Evolutionary conservation across 331 rosid species (phyloP), one percentile per base, ranked within the genome.

Genomic region (Saraca asoca): DNA sequence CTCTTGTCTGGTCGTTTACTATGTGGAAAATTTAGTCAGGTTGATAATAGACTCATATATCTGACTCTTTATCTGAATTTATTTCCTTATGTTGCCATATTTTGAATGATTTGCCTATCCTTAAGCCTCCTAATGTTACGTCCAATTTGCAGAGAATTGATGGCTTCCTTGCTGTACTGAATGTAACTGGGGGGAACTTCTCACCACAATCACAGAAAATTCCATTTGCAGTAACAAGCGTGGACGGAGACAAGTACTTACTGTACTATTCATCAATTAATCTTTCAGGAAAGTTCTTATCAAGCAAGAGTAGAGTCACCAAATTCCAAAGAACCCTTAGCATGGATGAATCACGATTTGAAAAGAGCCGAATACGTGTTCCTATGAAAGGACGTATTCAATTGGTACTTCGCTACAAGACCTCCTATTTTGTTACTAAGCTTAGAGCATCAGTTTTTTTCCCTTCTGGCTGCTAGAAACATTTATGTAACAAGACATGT

Each of bases 381-480:
- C 97, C 99, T 44, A 74, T 86, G 72, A 94, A 86, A 80, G 99
- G 99, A 53, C 77, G 96, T 9, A 77, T 90, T 73, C 97, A 94
- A 70, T 77, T 94, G 86, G 99, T 88, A 85, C 43, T 68, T 69
- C 38, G 15, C 80, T 55, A 10, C 12, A 37, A 38, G 44, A 43
- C 66, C 68, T 55, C 52, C 18, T 12, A 75, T 68, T 38, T 33
- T 75, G 31, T 65, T n/a, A 2, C 6, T 13, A 19, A 18, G 52
- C 19, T 57, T 37, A 48, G 64, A n/a, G 44, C 42, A 74, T 35
- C 20, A 49, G 31, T 24, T 65, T 44, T 41, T n/a, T 12, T 24
- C 58, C 17, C 1, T 45, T 68, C 24, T 54, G n/a, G 51, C 58
- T 51, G 5, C 29, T 16, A 38, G 24, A 29, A 12, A 7, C 61